A percentile compares a stretch with the other conserved stretches of the same genome.
Evolutionary conservation across 257 asterid genomes (phyloP).

Genomic region (Solanum paucissectum): DNA sequence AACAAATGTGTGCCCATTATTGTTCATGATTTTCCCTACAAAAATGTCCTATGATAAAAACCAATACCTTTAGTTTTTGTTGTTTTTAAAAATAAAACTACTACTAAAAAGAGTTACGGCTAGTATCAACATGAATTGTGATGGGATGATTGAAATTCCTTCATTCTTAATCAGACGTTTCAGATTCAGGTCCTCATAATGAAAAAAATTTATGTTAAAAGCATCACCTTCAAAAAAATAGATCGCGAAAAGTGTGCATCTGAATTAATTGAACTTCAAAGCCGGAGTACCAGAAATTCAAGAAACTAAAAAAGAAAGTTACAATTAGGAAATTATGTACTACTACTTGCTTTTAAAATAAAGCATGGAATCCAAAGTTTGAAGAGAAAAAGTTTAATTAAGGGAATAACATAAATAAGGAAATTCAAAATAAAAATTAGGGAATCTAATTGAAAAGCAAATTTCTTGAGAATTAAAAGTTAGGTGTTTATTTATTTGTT

Average conservation of each 20-base stretch:
- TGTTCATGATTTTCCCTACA: conserved; percentile 27
- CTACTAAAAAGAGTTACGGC: not conserved
- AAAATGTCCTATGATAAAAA: not conserved
- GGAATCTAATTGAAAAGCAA: not conserved
- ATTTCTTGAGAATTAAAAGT: not conserved
- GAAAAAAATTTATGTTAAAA: not conserved
- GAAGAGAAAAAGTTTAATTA: not conserved
- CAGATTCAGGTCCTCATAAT: rapidly evolving
- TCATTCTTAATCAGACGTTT: not conserved
- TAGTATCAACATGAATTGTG: not conserved
- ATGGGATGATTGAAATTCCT: rapidly evolving
- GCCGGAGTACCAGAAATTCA: no score
- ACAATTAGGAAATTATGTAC: not conserved
- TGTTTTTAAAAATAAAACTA: not conserved
- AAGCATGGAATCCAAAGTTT: not conserved
- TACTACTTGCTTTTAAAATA: not conserved
- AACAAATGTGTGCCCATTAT: conserved; percentile 31
- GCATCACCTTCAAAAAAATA: not conserved
- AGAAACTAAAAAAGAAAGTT: not conserved
- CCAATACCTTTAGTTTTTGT: not conserved
- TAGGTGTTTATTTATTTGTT: not conserved
- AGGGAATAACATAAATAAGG: not conserved
- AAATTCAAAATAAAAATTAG: not conserved
- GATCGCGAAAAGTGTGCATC: not conserved
- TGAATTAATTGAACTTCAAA: not conserved